Conservation (phyloP, 306 rosid genomes). For the Begonia fuchsioides region DNA sequence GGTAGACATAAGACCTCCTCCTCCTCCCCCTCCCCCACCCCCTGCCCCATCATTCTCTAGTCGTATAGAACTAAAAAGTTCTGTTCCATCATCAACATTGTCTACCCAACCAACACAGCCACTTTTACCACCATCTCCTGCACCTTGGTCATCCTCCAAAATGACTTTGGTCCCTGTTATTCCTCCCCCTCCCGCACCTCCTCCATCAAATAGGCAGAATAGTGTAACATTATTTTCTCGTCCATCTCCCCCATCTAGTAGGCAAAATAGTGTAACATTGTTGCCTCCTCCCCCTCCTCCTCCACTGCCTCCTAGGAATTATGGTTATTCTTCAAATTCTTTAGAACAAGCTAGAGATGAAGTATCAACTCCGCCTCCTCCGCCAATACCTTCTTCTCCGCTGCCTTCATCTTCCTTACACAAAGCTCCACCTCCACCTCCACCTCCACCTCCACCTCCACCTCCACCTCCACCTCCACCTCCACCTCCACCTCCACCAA, state of each 20-base stretch:
- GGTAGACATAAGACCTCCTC: slow-evolving; percentile 12
- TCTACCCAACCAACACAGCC: slow-evolving; percentile 13
- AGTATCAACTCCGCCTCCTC: slow-evolving; percentile 11
- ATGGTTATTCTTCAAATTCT: no score
- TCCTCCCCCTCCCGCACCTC: slow-evolving; percentile 11
- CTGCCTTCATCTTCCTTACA: no score
- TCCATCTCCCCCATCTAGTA: background rate
- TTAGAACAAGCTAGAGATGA: slow-evolving; percentile 7
- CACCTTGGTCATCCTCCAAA: background rate
- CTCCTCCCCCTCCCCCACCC: slow-evolving; percentile 39
- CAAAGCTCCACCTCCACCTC: no score
- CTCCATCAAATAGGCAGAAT: background rate
- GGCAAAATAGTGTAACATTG: background rate
- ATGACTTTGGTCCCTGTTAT: background rate
- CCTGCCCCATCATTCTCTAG: slow-evolving; percentile 1
- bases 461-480: no score
- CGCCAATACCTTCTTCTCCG: slow-evolving; percentile 13
- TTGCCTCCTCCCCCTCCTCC: slow-evolving; percentile 3
- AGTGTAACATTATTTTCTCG: slow-evolving; percentile 4
- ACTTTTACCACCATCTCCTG: slow-evolving; percentile 13
- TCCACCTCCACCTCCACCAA: no score
- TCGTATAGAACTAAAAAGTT: slow-evolving; percentile 10
- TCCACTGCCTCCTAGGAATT: slow-evolving; percentile 1
- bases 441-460: no score
- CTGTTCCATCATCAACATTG: slow-evolving; percentile 10